These are phyloP conservation scores for Tricholomella constricta DNA, from an alignment of 768 basidiomycete genomes.

Conservation along the genomic window DNA sequence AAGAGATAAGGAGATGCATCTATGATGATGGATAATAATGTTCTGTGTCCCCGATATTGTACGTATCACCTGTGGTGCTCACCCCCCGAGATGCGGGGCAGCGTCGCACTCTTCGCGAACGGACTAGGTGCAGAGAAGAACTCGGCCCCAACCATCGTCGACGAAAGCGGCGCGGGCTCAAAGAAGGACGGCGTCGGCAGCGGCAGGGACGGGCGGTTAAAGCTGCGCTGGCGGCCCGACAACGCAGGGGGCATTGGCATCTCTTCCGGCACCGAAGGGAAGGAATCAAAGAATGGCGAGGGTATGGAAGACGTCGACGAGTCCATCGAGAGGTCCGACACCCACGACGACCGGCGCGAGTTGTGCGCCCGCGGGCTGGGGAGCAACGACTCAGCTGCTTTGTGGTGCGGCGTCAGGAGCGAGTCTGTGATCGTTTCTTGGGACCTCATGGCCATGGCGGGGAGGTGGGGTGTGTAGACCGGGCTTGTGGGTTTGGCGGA, in stretches of 20 bases:
- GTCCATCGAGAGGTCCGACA: conserved; percentile 43
- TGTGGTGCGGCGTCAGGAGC: neutral
- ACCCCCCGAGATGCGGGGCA: conserved; percentile 4
- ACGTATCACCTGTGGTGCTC: conserved; percentile 3
- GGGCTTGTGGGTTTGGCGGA: conserved; percentile 17
- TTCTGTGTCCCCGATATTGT: no score
- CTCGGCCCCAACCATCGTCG: conserved; percentile 18
- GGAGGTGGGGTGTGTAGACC: conserved; percentile 11
- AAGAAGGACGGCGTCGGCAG: conserved; percentile 18
- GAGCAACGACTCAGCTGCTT: conserved; percentile 12
- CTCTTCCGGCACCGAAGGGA: conserved; percentile 67
- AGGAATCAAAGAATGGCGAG: conserved; percentile 62
- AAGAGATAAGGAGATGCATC: neutral
- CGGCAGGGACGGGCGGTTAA: conserved; percentile 15
- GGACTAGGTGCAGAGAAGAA: conserved; percentile 11
- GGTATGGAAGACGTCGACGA: conserved; percentile 41
- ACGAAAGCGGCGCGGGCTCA: conserved; percentile 19
- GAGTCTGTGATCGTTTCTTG: conserved; percentile 17
- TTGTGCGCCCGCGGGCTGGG: conserved; percentile 15
- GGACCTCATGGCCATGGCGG: conserved; percentile 18
- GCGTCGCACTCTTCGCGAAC: conserved; percentile 8
- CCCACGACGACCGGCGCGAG: conserved; percentile 46
- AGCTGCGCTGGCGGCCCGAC: conserved; percentile 10
- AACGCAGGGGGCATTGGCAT: conserved; percentile 33
- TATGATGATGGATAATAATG: neutral